Conservation (phyloP, 1,139 yeast genomes). For the Debaryomycetaceae sp. region DNA sequence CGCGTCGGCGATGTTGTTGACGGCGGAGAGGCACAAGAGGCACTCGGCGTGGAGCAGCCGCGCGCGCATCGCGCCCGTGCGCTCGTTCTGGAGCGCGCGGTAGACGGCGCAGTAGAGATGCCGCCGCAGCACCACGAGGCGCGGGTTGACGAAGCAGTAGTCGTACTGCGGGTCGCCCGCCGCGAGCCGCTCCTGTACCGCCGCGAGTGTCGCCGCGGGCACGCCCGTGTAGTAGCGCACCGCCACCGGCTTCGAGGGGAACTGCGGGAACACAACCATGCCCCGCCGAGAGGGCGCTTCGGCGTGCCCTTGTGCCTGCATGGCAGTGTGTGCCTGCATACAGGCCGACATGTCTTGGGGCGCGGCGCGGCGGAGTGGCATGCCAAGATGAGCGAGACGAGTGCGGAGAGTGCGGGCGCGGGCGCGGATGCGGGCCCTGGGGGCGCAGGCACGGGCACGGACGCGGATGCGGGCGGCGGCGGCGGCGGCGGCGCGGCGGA, state of each 20-base stretch:
- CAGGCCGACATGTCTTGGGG: no score
- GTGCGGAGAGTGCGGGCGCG: no score
- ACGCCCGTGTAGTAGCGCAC: constrained; percentile 22
- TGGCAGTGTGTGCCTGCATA: no score
- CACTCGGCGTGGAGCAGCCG: constrained; percentile 41
- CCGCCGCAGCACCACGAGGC: constrained; percentile 33
- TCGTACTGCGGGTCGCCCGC: constrained; percentile 31
- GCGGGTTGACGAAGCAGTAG: constrained; percentile 37
- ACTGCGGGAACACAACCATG: constrained; percentile 31
- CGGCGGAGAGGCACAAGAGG: constrained; percentile 37
- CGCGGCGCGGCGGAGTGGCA: no score
- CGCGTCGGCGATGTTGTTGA: constrained; percentile 43
- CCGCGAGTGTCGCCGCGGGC: constrained; percentile 15
- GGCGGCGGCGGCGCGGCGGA: neutral
- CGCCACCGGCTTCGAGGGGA: constrained; percentile 22
- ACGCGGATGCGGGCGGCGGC: no score
- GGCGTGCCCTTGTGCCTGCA: no score
- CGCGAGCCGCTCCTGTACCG: constrained; percentile 27
- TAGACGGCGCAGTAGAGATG: constrained; percentile 32
- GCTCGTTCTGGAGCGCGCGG: constrained; percentile 29
- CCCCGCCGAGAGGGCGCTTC: neutral
- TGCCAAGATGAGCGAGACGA: no score
- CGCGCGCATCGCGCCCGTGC: constrained; percentile 28
- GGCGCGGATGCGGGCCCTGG: no score
- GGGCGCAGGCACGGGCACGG: no score